Evolutionary conservation across 306 rosid species (phyloP).

Genomic region (Malus sieversii): DNA sequence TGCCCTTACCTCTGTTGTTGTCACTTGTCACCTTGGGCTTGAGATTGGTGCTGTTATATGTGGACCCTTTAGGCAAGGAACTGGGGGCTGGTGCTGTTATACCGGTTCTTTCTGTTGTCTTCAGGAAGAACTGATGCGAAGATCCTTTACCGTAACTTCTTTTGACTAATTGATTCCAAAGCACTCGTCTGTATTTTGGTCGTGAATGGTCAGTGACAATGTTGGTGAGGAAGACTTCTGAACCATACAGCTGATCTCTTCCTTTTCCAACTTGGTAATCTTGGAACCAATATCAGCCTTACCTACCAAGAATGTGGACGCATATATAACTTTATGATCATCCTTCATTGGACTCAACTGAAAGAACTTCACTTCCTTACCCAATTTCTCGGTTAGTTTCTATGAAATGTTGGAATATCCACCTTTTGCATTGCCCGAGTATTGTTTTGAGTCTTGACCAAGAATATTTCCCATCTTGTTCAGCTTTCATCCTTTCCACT

Average conservation of each 20-base stretch:
- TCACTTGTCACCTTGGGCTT: background rate
- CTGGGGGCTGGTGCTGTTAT: background rate
- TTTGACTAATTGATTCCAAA: background rate
- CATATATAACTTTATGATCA: background rate
- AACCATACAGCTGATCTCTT: background rate
- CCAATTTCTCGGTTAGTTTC: background rate
- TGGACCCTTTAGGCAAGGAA: background rate
- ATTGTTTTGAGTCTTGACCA: background rate
- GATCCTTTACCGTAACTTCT: background rate
- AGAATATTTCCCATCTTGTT: background rate
- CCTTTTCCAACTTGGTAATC: background rate
- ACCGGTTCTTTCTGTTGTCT: background rate
- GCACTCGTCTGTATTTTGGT: background rate
- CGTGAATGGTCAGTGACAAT: background rate
- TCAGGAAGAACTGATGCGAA: background rate
- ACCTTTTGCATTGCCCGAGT: background rate
- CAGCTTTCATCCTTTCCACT: background rate
- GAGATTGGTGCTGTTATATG: background rate
- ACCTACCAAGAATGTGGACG: background rate
- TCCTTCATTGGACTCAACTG: background rate
- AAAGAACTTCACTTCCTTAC: background rate
- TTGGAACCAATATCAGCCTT: background rate
- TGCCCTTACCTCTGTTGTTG: background rate
- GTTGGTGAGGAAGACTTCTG: background rate
- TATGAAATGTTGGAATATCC: background rate